Conservation (phyloP, 1,284 basidiomycete species). For the Kwoniella shivajii region DNA sequence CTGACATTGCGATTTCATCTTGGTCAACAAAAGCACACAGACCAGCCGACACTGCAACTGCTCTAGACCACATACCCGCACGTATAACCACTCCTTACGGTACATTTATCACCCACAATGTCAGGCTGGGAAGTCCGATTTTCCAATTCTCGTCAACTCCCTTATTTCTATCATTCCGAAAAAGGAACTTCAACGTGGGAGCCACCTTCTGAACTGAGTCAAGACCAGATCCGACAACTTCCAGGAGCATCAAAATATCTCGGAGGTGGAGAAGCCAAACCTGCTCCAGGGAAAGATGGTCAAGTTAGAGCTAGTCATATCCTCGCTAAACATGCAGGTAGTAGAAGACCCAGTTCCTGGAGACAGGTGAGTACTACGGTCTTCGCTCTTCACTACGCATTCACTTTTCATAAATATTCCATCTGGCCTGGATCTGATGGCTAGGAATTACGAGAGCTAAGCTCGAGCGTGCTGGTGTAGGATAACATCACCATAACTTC, state of each 20-base stretch:
- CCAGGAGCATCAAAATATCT: slow-evolving; percentile 69
- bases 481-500: slow-evolving; percentile 82
- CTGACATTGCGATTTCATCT: too few relatives aligned
- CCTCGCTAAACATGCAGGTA: slow-evolving; percentile 86
- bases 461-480: slow-evolving; percentile 55
- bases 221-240: slow-evolving; percentile 65
- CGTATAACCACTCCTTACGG: too few relatives aligned
- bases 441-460: neutral
- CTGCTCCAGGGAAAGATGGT: slow-evolving; percentile 17
- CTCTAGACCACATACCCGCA: neutral
- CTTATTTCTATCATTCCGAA: slow-evolving; percentile 84
- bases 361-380: slow-evolving; percentile 74
- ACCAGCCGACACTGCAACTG: too few relatives aligned
- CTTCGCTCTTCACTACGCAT: too few relatives aligned
- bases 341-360: slow-evolving; percentile 87
- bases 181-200: slow-evolving; percentile 83
- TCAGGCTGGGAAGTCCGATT: slow-evolving; percentile 75
- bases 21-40: too few relatives aligned
- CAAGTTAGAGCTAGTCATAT: slow-evolving; percentile 93
- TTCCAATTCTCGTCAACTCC: slow-evolving; percentile 74
- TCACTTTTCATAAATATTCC: neutral
- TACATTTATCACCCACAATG: neutral
- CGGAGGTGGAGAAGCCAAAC: slow-evolving; percentile 10
- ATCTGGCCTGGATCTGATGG: neutral
- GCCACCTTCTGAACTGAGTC: slow-evolving; percentile 66